phyloP scores from a whole-genome alignment of 2,329 filamentous ascomycete species.

The Neonectria hederae region DNA sequence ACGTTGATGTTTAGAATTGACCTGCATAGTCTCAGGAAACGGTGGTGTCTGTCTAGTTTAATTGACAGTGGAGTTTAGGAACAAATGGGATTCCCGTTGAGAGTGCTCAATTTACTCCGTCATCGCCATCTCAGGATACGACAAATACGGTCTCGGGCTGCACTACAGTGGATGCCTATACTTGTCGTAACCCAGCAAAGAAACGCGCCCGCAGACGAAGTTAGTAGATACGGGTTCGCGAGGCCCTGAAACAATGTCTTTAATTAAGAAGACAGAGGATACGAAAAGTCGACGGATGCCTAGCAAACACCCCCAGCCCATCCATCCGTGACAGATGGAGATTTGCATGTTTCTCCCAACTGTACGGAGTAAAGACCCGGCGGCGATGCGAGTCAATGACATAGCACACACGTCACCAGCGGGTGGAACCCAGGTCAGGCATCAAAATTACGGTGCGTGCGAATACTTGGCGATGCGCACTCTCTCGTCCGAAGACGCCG shows the following conservation, averaged over 20 bases:
- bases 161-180: not conserved
- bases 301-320: not conserved
- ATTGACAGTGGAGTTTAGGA: not conserved
- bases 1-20: not conserved
- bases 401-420: not conserved
- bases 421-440: not conserved
- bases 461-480: not conserved
- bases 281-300: not conserved
- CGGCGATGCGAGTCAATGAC: not conserved
- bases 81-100: too few species aligned
- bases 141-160: not conserved
- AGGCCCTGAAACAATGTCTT: not conserved
- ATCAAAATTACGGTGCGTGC: not conserved
- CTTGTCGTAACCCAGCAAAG: not conserved
- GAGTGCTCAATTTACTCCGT: not conserved
- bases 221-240: too few species aligned
- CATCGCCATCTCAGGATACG: not conserved
- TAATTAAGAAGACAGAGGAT: not conserved
- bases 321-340: not conserved
- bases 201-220: not conserved
- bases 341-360: not conserved
- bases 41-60: too few species aligned
- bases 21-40: not conserved
- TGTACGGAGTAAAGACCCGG: not conserved
- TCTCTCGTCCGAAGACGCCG: not conserved